phyloP scores from a whole-genome alignment of 192 early-diverging fungal species.

The Dissophora ornata region DNA sequence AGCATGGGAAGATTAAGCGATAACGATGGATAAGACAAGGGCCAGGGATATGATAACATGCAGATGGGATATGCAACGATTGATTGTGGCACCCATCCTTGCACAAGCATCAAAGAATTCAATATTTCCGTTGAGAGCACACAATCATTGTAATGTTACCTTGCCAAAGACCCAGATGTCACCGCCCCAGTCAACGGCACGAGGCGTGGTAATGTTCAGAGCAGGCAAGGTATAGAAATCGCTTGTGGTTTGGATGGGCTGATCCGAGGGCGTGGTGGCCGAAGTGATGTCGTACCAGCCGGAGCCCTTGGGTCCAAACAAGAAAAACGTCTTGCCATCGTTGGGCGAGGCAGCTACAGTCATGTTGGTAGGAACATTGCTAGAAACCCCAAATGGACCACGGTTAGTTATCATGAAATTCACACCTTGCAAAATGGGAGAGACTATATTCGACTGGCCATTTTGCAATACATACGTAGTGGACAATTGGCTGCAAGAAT shows the following conservation, averaged over 20 bases:
- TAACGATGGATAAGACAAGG: not conserved
- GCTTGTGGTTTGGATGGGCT: slow-evolving; percentile 30
- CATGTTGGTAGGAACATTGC: slow-evolving; percentile 43
- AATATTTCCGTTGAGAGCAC: not conserved
- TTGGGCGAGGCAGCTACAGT: slow-evolving; percentile 26
- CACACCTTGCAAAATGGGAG: too few species aligned
- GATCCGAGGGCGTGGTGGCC: slow-evolving; percentile 15
- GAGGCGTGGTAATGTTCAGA: slow-evolving; percentile 24
- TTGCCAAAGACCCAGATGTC: slow-evolving; percentile 49
- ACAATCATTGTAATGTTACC: slow-evolving; percentile 11
- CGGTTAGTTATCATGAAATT: too few species aligned
- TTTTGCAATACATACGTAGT: slow-evolving; percentile 45
- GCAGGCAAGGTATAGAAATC: slow-evolving; percentile 35
- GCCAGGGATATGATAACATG: not conserved
- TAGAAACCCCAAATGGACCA: not conserved
- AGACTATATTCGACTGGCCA: too few species aligned
- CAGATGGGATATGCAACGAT: not conserved
- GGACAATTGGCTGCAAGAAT: slow-evolving; percentile 26
- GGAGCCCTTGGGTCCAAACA: slow-evolving; percentile 45
- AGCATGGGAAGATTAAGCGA: too few species aligned
- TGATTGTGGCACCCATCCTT: not conserved
- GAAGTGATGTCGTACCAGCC: slow-evolving; percentile 38
- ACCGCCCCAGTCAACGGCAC: slow-evolving; percentile 27
- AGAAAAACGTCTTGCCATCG: slow-evolving; percentile 44
- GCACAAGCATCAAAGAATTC: not conserved